A percentile compares a stretch with the other conserved stretches of the same genome.
Evolutionary conservation across 495 filamentous ascomycete genomes (phyloP).

Genomic region (Astrothelium subdiscretum): DNA sequence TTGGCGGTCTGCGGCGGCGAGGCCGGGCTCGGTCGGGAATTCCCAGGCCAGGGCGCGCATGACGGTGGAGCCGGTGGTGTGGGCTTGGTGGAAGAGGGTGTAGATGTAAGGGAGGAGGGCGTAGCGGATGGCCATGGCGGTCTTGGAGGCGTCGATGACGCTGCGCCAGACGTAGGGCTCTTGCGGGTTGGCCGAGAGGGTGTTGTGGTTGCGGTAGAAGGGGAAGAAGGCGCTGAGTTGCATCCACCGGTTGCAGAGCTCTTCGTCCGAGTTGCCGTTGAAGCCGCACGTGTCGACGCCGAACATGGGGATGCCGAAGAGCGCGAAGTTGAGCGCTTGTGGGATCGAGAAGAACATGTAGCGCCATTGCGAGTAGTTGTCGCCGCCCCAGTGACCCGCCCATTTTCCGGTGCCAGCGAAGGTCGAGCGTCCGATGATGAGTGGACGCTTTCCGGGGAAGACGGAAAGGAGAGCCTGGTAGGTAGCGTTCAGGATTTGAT

Average conservation of each 20-base stretch:
- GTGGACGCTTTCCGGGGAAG: slow-evolving; percentile 57
- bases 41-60: slow-evolving; percentile 80
- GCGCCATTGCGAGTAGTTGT: slow-evolving; percentile 59
- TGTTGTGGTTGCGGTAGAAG: slow-evolving; percentile 82
- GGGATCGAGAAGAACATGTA: slow-evolving; percentile 57
- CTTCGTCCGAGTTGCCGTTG: slow-evolving; percentile 55
- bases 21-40: slow-evolving; percentile 62
- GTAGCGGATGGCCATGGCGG: slow-evolving; percentile 66
- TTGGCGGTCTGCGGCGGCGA: slow-evolving; percentile 57
- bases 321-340: slow-evolving; percentile 65
- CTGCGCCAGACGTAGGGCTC: slow-evolving; percentile 67
- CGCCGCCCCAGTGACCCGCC: slow-evolving; percentile 83
- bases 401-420: slow-evolving; percentile 70
- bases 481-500: slow-evolving; percentile 69
- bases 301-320: slow-evolving; percentile 74
- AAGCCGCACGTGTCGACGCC: slow-evolving; percentile 70
- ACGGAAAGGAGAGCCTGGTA: slow-evolving; percentile 58
- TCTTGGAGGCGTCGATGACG: slow-evolving; percentile 53
- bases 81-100: slow-evolving; percentile 62
- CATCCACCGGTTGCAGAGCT: slow-evolving; percentile 83
- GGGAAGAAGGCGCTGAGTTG: slow-evolving; percentile 76
- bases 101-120: slow-evolving; percentile 69
- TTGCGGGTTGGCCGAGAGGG: slow-evolving; percentile 48
- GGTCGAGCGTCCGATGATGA: slow-evolving; percentile 77
- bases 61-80: slow-evolving; percentile 57